A percentile compares a stretch with the other conserved stretches of the same genome.
phyloP scores from a whole-genome alignment of 2,329 filamentous ascomycete genomes.

The Pyrenochaeta sp. region DNA sequence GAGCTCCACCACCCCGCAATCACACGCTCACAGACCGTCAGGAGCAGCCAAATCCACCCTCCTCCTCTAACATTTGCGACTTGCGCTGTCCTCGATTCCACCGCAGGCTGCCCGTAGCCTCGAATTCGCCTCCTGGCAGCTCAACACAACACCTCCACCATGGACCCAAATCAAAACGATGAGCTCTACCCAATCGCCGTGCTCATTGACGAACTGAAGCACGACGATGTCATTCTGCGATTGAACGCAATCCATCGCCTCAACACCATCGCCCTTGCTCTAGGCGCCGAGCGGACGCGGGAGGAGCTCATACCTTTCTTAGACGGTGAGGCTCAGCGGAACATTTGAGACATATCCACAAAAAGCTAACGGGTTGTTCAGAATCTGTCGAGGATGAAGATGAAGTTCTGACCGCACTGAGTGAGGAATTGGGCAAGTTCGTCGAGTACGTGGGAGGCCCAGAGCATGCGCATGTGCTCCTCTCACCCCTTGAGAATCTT shows the following conservation, averaged over 20 bases:
- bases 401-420: constrained; percentile 94
- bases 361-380: constrained; percentile 59
- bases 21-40: constrained; percentile 31
- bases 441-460: constrained; percentile 97
- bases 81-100: constrained; percentile 13
- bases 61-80: constrained; percentile 16
- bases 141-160: constrained; percentile 53
- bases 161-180: constrained; percentile 95
- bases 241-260: constrained; percentile 98
- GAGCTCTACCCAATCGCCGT: constrained; percentile 99
- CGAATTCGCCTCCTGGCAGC: constrained; percentile 25
- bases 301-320: constrained; percentile 99
- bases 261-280: constrained; percentile 95
- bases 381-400: constrained; percentile 99
- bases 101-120: constrained; percentile 31
- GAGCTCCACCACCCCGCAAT: constrained; percentile 29
- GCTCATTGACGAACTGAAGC: constrained; percentile 99
- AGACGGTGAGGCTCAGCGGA: constrained; percentile 75
- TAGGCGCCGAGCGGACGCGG: constrained; percentile 94
- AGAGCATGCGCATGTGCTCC: constrained; percentile 92
- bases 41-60: constrained; percentile 5
- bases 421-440: constrained; percentile 95
- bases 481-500: constrained; percentile 96
- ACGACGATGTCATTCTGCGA: constrained; percentile 97
- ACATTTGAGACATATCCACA: constrained; percentile 9